phyloP scores from a whole-genome alignment of 2,329 filamentous ascomycete genomes.

The Sarocladiaceae sp. region DNA sequence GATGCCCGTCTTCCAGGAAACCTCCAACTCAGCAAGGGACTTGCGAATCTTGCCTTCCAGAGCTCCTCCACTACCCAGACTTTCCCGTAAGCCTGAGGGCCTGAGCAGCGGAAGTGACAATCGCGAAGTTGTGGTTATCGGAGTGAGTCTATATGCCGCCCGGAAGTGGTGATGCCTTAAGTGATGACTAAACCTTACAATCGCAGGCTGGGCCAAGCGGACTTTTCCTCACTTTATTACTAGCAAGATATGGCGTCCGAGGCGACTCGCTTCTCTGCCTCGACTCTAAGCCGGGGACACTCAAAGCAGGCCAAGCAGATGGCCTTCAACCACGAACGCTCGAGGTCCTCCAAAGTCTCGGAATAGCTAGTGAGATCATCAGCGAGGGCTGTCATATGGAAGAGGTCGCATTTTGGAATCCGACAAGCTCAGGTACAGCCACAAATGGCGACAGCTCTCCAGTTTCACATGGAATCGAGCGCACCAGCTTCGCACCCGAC shows the following conservation, averaged over 20 bases:
- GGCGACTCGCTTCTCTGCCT: conserved; percentile 5
- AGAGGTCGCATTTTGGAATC: conserved; percentile 7
- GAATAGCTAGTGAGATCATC: conserved; percentile 2
- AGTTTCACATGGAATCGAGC: neutral
- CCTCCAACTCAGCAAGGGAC: conserved; percentile 1
- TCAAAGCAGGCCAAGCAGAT: conserved; percentile 5
- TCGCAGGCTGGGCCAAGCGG: conserved; percentile 3
- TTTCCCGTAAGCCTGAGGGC: neutral
- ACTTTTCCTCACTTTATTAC: neutral
- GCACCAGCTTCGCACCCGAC: conserved; percentile 1
- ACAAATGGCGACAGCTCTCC: neutral
- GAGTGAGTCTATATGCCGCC: neutral
- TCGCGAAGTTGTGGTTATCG: conserved; percentile 3
- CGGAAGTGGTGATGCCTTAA: neutral
- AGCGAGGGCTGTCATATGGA: conserved; percentile 5
- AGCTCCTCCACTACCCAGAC: conserved; percentile 3
- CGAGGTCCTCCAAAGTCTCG: conserved; percentile 7
- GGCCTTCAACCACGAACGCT: conserved; percentile 5
- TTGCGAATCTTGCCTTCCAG: conserved; percentile 4
- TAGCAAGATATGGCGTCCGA: conserved; percentile 4
- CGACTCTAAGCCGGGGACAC: conserved; percentile 2
- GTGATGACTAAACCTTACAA: neutral
- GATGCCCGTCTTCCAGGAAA: conserved; percentile 6
- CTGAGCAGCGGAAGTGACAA: neutral
- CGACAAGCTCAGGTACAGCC: neutral